Evolutionary conservation across 371 early-diverging fungal genomes (phyloP), one percentile per base, ranked within the genome.

Genomic region (Basidiobolus meristosporus): DNA sequence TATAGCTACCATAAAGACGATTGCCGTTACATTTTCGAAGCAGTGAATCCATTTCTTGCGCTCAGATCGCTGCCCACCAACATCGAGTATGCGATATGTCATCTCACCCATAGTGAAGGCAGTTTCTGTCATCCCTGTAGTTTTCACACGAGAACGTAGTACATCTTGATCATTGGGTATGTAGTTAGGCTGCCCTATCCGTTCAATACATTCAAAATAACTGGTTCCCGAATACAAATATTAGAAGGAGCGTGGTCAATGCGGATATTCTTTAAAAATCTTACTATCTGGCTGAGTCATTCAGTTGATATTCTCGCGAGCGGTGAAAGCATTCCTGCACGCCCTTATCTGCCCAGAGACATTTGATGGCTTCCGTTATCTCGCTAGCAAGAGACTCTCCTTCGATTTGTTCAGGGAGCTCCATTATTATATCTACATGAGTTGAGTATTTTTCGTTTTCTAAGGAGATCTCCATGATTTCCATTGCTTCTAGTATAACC

Each of bases 11-110:
- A 89, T 54, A 55, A 90, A 95, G 7, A 95, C 59, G 31, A 95
- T 73, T 0, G 92, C 83, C 7, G 90, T 92, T 7, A 95, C 93
- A 41, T 83, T 83, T 49, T 91, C 92, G 53, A 90, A 81, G 42
- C 88, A 90, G 38, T 89, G 90, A 31, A 85, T 70, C 95, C 95
- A 92, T 53, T 89, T 90, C 46, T 88, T 91, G 41, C 95, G 73
- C 47, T 86, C 87, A 17, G 78, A 76, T 15, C 87, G 59, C 61
- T 91, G 91, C 11, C 91, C 91, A 28, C 91, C 91, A 19, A 91
- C 92, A 57, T 91, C 92, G 57, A 88, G 73, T 86, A 91, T 84
- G 31, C 68, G 38, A 47, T 79, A 84, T 0, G 80, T 82, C 30
- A 85, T 49, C 21, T 75, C 60, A 14, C 75, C 77, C 31, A 90